phyloP scores from a whole-genome alignment of 2,329 filamentous ascomycete species.

The Ophiostoma novo-ulmi region DNA sequence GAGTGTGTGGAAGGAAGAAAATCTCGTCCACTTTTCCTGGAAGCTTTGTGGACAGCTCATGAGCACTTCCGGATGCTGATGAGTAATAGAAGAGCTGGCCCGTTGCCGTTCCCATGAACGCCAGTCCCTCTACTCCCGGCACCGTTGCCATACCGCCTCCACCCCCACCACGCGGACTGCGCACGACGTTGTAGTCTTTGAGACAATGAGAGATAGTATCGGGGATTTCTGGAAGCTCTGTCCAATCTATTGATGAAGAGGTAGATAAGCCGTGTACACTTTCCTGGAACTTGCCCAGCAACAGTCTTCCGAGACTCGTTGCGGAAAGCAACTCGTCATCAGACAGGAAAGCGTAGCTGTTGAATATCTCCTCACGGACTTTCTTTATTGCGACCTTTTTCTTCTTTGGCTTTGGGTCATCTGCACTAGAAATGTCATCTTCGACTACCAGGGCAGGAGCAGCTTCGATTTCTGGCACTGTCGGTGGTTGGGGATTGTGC shows the following conservation, averaged over 20 bases:
- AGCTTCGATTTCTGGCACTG: not conserved
- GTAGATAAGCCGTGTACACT: conserved; percentile 3
- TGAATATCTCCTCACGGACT: conserved; percentile 26
- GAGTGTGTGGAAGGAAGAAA: conserved; percentile 36
- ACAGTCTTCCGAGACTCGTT: conserved; percentile 25
- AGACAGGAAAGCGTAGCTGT: conserved; percentile 58
- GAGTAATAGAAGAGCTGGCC: conserved; percentile 46
- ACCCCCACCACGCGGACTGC: conserved; percentile 31
- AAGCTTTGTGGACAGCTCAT: conserved; percentile 35
- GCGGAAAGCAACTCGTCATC: conserved; percentile 67
- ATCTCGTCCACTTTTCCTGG: conserved; percentile 50
- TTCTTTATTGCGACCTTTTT: conserved; percentile 4
- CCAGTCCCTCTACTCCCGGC: conserved; percentile 34
- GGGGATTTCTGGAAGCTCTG: conserved; percentile 36
- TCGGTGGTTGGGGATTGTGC: not conserved
- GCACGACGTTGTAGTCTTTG: conserved; percentile 45
- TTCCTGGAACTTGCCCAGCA: conserved; percentile 24
- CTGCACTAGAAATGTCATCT: too few species aligned
- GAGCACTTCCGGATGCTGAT: conserved; percentile 28
- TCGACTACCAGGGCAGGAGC: not conserved
- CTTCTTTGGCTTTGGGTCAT: not conserved
- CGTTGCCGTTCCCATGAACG: conserved; percentile 46
- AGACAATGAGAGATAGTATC: conserved; percentile 38
- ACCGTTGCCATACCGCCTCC: conserved; percentile 14
- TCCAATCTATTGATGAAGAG: conserved; percentile 37